Evolutionary conservation across 1,284 basidiomycete species (phyloP).

Genomic region (Pseudozyma pruni): DNA sequence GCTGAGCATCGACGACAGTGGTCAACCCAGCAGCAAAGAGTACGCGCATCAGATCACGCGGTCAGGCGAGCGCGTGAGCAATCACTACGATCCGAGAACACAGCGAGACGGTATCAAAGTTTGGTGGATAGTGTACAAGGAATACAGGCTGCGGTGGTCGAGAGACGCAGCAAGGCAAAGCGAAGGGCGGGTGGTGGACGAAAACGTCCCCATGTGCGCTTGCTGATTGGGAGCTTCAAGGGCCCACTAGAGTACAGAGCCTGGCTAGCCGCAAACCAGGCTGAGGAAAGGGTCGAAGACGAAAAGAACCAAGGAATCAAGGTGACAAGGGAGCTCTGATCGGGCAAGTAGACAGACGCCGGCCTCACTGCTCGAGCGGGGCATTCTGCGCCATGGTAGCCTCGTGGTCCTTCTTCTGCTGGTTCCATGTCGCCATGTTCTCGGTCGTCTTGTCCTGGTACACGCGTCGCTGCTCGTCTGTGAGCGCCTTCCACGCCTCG

Average conservation of each 20-base stretch:
- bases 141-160: conserved; percentile 3
- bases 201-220: too few species aligned
- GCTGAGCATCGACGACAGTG: too few species aligned
- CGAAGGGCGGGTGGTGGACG: not conserved
- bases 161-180: not conserved
- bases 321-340: not conserved
- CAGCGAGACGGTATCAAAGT: conserved; percentile 19
- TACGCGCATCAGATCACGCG: too few species aligned
- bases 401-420: conserved; percentile 56
- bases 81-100: not conserved
- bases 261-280: conserved; percentile 4
- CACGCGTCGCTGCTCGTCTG: conserved; percentile 54
- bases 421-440: conserved; percentile 56
- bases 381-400: conserved; percentile 23
- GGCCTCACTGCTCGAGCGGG: conserved; percentile 22
- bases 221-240: too few species aligned
- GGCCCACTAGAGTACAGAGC: conserved; percentile 14
- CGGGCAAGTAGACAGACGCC: too few species aligned
- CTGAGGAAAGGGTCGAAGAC: not conserved
- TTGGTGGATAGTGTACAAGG: conserved; percentile 12
- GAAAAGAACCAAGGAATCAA: not conserved
- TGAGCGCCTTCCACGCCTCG: conserved; percentile 58
- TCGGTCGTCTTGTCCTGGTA: conserved; percentile 60
- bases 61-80: too few species aligned
- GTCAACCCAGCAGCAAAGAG: too few species aligned